Evolutionary conservation across 768 basidiomycete genomes (phyloP), one percentile per base, ranked within the genome.

Genomic region (Mycena haematopus): DNA sequence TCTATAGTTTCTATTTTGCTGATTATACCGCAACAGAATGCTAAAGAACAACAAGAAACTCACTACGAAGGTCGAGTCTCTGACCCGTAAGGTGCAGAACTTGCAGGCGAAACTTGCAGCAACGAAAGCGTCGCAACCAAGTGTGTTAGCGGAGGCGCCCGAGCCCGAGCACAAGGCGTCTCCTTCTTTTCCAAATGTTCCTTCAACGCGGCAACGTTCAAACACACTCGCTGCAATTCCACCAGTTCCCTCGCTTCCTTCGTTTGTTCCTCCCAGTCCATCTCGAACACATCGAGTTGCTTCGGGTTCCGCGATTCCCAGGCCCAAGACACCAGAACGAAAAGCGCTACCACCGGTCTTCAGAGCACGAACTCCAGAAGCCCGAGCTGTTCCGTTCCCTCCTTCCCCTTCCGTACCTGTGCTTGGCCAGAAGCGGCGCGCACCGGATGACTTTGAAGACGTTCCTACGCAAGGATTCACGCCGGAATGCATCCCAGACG

Each of bases 41-140:
- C 72, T 91, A 65, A 93, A 92, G 74, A 87, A 89, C 65, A 92
- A 91, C 76, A 93, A 92, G 79, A 92, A 89, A 68, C 79, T 93
- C 25, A 77, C 77, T 3, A 77, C 76, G 59, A 92, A 89, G 74
- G 85, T 91, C 40, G 92, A 93, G 58, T 78, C 83, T 11, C 77
- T 93, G 29, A 86, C 83, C 56, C 84, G 90, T 53, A 93, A 92
- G 72, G 84, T 89, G 44, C 87, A 90, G 65, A 85, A 80, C 55
- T 73, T 92, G 63, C 90, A 93, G 72, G 77, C 82, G 17, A 93
- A 90, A 71, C 73, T 92, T 38, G 76, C 82, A 2, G 82, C 81
- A 3, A 77, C 82, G 49, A 87, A 87, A 70, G 82, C 59, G 49
- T n/a, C 42, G 36, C n/a, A 25, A 52, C 68, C 71, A 54, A 54